These are phyloP conservation scores for Melastoma malabathricum DNA, from an alignment of 345 rosid genomes.

Conservation along the genomic window DNA sequence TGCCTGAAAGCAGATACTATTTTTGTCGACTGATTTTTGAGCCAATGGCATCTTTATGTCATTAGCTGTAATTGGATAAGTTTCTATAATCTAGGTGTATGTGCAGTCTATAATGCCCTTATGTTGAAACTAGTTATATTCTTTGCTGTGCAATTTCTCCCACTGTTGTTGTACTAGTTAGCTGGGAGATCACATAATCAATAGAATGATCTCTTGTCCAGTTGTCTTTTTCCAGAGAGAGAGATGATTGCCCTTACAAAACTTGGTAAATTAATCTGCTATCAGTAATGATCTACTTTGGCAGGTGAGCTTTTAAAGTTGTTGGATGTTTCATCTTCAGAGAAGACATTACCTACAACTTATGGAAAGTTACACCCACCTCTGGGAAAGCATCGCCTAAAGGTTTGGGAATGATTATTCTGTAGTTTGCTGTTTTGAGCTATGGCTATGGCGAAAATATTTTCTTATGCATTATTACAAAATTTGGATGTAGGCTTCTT, in stretches of 20 bases:
- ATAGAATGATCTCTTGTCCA: background rate
- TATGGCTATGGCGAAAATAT: background rate
- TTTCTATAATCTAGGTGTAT: no score
- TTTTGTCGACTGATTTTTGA: no score
- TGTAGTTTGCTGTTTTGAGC: background rate
- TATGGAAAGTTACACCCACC: slow-evolving; percentile 94
- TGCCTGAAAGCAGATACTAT: no score
- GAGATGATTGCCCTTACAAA: background rate
- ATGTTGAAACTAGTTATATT: no score
- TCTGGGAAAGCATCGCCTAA: slow-evolving; percentile 82
- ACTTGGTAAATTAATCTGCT: background rate
- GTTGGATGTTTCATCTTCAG: slow-evolving; percentile 54
- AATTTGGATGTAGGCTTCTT: background rate
- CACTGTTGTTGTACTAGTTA: no score
- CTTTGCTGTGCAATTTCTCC: no score
- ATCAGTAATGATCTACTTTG: background rate
- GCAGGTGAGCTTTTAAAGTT: slow-evolving; percentile 79
- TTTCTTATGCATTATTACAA: background rate
- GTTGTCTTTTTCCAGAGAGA: background rate
- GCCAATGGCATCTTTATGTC: no score
- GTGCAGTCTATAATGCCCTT: no score
- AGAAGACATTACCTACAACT: slow-evolving; percentile 50
- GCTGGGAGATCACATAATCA: no score
- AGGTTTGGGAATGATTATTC: slow-evolving; percentile 23
- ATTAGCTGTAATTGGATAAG: no score